Conservation (phyloP, 805 yeast species). For the Ogataea thermomethanolica region DNA sequence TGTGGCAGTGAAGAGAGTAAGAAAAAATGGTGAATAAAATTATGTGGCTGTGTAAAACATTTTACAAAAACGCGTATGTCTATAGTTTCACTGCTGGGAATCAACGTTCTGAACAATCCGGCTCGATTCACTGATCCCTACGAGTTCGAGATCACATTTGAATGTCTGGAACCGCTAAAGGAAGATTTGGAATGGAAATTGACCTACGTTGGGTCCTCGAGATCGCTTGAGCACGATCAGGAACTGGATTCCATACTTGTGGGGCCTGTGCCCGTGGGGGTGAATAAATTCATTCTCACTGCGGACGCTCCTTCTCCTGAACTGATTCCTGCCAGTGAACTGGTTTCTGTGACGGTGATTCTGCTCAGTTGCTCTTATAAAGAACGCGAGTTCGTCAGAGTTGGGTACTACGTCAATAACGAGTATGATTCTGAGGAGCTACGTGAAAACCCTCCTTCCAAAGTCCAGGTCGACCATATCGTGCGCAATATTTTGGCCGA, state of each 20-base stretch:
- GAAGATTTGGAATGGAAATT: slow-evolving; percentile 97
- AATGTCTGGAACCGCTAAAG: slow-evolving; percentile 87
- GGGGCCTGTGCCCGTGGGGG: slow-evolving; percentile 98
- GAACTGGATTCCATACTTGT: slow-evolving; percentile 94
- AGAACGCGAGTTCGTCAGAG: slow-evolving; percentile 92
- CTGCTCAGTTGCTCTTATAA: slow-evolving; percentile 89
- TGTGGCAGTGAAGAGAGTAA: slow-evolving; percentile 3
- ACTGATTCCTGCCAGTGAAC: slow-evolving; percentile 90
- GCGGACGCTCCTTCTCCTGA: slow-evolving; percentile 98
- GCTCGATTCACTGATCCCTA: slow-evolving; percentile 92
- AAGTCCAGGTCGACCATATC: slow-evolving; percentile 91
- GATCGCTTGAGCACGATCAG: slow-evolving; percentile 94
- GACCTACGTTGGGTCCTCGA: slow-evolving; percentile 93
- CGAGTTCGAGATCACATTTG: slow-evolving; percentile 95
- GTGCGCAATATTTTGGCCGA: slow-evolving; percentile 94
- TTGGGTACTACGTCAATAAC: slow-evolving; percentile 96
- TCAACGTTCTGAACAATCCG: slow-evolving; percentile 90
- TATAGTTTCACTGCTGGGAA: slow-evolving; percentile 86
- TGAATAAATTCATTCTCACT: slow-evolving; percentile 84
- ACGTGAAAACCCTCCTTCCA: slow-evolving; percentile 88
- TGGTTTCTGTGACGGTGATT: slow-evolving; percentile 93
- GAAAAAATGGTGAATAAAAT: background rate
- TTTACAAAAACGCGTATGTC: slow-evolving; percentile 53
- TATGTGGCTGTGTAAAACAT: slow-evolving; percentile 2
- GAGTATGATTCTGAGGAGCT: slow-evolving; percentile 93